Evolutionary conservation across 768 basidiomycete genomes (phyloP), one percentile per base, ranked within the genome.

Genomic region (Auriscalpium orientale): DNA sequence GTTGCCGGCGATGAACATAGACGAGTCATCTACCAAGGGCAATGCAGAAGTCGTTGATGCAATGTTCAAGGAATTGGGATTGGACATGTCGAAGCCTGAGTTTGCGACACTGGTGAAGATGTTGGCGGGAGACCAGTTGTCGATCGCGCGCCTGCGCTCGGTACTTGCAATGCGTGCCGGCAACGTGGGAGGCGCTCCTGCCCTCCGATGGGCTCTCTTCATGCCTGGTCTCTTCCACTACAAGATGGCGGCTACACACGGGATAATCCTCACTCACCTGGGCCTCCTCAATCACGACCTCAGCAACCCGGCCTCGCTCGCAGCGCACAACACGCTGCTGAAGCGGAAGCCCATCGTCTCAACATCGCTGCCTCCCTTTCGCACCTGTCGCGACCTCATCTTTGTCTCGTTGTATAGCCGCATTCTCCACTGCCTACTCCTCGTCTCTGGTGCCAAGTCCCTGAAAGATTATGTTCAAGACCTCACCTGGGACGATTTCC

Each of bases 141-240:
- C 74, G 0, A 58, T 74, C 33, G 66, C 71, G 1, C 69, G 71
- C 0, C 57, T 72, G 1, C 70, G 71, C 0, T 55, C 72, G 1
- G 21, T 74, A 1, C 59, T 61, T 28, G 60, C 49, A 47, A 66
- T 69, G 18, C 69, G 71, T 0, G 67, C 67, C 3, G 70, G 71
- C 12, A 67, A 74, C 22, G 69, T 73, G 46, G 46, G 37, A 13
- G 67, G 66, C 0, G 59, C 58, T 20, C 21, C 56, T 1, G 63
- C 66, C 0, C 70, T 67, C 44, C 57, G 64, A 0, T 62, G 67
- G 57, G 62, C 46, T 4, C 62, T 61, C 0, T 68, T 62, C 61
- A 58, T 68, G 15, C 69, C 69, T 1, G 74, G 74, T 0, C 62
- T 75, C 1, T 75, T 75, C 58, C 75, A 76, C 56, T 64, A 51